Evolutionary conservation across 2,329 filamentous ascomycete species (phyloP).

Genomic region (Pseudogymnoascus sp.): DNA sequence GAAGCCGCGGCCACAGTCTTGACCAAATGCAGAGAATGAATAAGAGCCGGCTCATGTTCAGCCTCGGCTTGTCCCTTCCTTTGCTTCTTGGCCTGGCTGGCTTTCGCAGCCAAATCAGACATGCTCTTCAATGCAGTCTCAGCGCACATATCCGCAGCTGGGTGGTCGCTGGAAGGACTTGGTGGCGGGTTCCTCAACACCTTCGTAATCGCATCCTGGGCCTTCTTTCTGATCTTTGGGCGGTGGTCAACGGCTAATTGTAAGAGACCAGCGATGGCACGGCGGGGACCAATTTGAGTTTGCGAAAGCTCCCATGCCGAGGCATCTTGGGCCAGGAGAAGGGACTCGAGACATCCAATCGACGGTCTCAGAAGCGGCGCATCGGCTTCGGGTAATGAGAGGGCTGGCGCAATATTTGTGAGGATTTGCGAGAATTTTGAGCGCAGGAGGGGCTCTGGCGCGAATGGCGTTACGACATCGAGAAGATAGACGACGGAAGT

Average conservation of each 20-base stretch:
- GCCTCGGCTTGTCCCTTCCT: constrained; percentile 50
- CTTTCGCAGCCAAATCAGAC: constrained; percentile 61
- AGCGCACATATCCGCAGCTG: constrained; percentile 91
- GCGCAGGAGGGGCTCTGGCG: constrained; percentile 78
- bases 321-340: constrained; percentile 81
- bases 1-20: constrained; percentile 82
- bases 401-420: constrained; percentile 72
- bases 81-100: constrained; percentile 58
- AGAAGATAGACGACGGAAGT: constrained; percentile 90
- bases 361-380: constrained; percentile 79
- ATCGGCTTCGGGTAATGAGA: constrained; percentile 74
- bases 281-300: constrained; percentile 73
- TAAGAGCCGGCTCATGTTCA: constrained; percentile 71
- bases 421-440: constrained; percentile 95
- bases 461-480: constrained; percentile 79
- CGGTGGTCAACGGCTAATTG: constrained; percentile 77
- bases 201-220: constrained; percentile 78
- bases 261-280: constrained; percentile 79
- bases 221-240: constrained; percentile 89
- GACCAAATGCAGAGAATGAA: constrained; percentile 85
- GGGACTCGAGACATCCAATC: constrained; percentile 87
- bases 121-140: constrained; percentile 80
- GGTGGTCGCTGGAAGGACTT: constrained; percentile 87
- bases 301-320: constrained; percentile 81
- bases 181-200: constrained; percentile 81